These are phyloP conservation scores for Amoebophrya sp. DNA, from an alignment of 169 alveolate species.

Conservation along the genomic window DNA sequence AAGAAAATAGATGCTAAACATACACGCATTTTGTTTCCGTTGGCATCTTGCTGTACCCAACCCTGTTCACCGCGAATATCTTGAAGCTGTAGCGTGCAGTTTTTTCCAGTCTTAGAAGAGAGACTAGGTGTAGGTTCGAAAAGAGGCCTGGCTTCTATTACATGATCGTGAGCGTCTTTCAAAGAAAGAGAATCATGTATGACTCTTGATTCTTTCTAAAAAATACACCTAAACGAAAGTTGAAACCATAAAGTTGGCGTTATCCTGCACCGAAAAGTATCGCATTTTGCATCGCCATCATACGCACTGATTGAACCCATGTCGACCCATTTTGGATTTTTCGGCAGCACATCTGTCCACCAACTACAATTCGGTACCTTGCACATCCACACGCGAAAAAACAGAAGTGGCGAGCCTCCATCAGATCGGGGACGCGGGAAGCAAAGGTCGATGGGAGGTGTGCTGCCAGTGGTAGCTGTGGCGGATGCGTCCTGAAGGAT, in stretches of 20 bases:
- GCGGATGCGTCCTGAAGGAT: too few species aligned
- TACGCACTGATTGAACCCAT: too few species aligned
- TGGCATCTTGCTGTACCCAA: not conserved
- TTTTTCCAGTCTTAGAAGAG: too few species aligned
- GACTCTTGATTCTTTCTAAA: too few species aligned
- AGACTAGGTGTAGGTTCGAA: too few species aligned
- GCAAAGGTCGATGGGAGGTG: not conserved
- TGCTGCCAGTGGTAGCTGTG: too few species aligned
- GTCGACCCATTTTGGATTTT: not conserved
- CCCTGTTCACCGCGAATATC: not conserved
- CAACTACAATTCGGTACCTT: not conserved
- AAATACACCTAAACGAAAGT: too few species aligned
- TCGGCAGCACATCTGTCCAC: not conserved
- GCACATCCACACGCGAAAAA: not conserved
- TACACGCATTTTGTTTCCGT: not conserved
- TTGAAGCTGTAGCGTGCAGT: not conserved
- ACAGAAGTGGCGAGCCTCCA: not conserved
- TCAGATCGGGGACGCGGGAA: not conserved
- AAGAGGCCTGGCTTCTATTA: too few species aligned
- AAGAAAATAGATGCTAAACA: not conserved
- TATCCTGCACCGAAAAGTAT: not conserved
- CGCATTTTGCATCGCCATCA: not conserved
- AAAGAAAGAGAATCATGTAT: too few species aligned
- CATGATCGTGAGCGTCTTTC: too few species aligned
- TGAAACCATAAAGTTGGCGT: too few species aligned